Evolutionary conservation across 2,329 filamentous ascomycete genomes (phyloP).

Genomic region (Aaosphaeria pasadenensis): DNA sequence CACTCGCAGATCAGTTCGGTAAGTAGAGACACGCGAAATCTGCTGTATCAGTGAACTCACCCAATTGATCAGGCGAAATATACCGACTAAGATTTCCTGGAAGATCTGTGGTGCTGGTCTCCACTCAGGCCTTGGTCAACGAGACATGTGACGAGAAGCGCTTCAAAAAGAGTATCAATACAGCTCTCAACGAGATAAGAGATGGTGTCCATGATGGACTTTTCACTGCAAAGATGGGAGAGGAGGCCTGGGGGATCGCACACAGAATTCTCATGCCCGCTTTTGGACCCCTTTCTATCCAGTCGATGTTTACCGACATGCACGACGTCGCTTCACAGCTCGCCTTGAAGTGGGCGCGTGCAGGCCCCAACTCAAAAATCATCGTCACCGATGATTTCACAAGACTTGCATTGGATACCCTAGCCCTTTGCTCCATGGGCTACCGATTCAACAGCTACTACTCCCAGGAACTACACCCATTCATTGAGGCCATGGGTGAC

Average conservation of each 20-base stretch:
- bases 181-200: conserved; percentile 28
- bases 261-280: conserved; percentile 65
- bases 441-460: conserved; percentile 43
- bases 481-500: conserved; percentile 37
- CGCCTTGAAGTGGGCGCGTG: conserved; percentile 57
- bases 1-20: conserved; percentile 66
- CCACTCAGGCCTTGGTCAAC: conserved; percentile 33
- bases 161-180: conserved; percentile 29
- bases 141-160: conserved; percentile 40
- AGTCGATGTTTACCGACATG: conserved; percentile 60
- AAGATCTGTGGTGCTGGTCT: conserved; percentile 24
- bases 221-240: conserved; percentile 40
- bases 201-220: conserved; percentile 40
- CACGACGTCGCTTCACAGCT: conserved; percentile 63
- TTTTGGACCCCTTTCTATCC: conserved; percentile 67
- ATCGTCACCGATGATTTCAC: conserved; percentile 39
- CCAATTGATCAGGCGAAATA: conserved; percentile 10
- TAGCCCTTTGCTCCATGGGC: conserved; percentile 40
- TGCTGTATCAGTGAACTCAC: too few species aligned
- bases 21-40: too few species aligned
- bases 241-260: conserved; percentile 51
- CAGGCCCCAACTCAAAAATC: conserved; percentile 35
- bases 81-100: conserved; percentile 30
- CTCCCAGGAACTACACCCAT: conserved; percentile 33
- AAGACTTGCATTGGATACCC: conserved; percentile 35